A percentile compares a stretch with the other conserved stretches of the same genome.
Evolutionary conservation across 345 rosid species (phyloP).

Genomic region (Euphorbia pulcherrima): DNA sequence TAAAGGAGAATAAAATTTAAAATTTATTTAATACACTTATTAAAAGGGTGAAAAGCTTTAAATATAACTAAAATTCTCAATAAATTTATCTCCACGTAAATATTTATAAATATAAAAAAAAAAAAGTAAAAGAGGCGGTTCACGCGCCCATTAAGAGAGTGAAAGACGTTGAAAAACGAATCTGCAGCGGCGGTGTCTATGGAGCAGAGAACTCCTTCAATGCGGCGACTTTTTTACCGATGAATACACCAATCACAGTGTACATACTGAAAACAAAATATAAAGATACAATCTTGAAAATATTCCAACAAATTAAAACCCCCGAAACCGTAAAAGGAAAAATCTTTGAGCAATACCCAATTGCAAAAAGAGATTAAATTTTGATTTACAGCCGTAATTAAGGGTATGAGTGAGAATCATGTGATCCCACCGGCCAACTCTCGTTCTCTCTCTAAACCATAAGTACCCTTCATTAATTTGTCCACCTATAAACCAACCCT

Average conservation of each 20-base stretch:
- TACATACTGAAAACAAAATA: not conserved
- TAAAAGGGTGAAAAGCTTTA: too few species aligned
- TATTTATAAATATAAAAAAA: too few species aligned
- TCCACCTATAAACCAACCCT: conserved; percentile 25
- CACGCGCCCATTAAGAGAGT: conserved; percentile 2
- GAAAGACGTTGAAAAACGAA: not conserved
- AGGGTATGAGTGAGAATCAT: conserved; percentile 48
- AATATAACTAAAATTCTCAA: too few species aligned
- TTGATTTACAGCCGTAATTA: conserved; percentile 9
- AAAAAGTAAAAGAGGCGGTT: not conserved
- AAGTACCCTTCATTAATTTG: conserved; percentile 25
- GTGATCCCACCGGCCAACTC: conserved; percentile 47
- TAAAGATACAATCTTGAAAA: not conserved
- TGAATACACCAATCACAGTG: not conserved
- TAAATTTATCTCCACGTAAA: too few species aligned
- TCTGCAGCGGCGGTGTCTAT: not conserved
- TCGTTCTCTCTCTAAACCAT: conserved; percentile 18
- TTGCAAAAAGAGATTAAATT: not conserved
- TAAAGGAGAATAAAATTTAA: too few species aligned
- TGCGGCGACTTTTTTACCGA: not conserved
- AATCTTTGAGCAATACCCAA: not conserved
- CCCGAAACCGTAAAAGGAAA: not conserved
- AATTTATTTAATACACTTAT: too few species aligned
- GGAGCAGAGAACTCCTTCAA: not conserved
- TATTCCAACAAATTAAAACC: not conserved